A percentile compares a stretch with the other conserved stretches of the same genome.
Conservation (phyloP, 2,329 filamentous ascomycete genomes). For the Epichloe coenophiala region DNA sequence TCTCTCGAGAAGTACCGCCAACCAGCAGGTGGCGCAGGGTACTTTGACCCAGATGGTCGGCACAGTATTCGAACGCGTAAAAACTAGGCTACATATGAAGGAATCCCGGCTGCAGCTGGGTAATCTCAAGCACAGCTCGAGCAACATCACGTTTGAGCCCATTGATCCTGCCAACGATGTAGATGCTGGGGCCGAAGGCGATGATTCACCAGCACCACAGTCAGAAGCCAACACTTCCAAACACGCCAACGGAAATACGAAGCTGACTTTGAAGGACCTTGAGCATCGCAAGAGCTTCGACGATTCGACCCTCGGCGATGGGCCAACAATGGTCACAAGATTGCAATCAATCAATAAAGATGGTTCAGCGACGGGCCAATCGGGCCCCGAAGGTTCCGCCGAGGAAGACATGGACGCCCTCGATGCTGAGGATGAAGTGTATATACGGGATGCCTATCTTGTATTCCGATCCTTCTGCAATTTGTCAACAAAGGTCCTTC, state of each 20-base stretch:
- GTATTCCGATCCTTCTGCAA: conserved; percentile 98
- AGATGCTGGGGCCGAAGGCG: conserved; percentile 24
- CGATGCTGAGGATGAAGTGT: conserved; percentile 80
- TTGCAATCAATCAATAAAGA: conserved; percentile 34
- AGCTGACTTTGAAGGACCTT: conserved; percentile 53
- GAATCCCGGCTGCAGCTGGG: conserved; percentile 54
- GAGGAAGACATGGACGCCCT: conserved; percentile 46
- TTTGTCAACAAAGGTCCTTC: conserved; percentile 80
- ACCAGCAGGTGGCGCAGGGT: conserved; percentile 94
- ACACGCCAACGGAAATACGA: conserved; percentile 28
- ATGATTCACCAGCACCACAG: conserved; percentile 21
- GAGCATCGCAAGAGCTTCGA: conserved; percentile 57
- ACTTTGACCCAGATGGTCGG: conserved; percentile 97
- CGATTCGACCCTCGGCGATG: conserved; percentile 53
- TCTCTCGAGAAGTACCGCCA: conserved; percentile 81
- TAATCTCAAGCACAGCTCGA: conserved; percentile 38
- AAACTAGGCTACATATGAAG: conserved; percentile 73
- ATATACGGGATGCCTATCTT: conserved; percentile 91
- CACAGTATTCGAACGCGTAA: conserved; percentile 92
- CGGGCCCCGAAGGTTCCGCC: conserved; percentile 37
- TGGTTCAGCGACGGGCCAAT: conserved; percentile 33
- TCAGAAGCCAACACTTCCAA: conserved; percentile 17
- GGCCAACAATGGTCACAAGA: conserved; percentile 53
- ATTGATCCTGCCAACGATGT: conserved; percentile 24
- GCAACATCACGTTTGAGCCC: conserved; percentile 38